Evolutionary conservation across 1,284 basidiomycete genomes (phyloP), one percentile per base, ranked within the genome.

Genomic region (Ganoderma resinaceum): DNA sequence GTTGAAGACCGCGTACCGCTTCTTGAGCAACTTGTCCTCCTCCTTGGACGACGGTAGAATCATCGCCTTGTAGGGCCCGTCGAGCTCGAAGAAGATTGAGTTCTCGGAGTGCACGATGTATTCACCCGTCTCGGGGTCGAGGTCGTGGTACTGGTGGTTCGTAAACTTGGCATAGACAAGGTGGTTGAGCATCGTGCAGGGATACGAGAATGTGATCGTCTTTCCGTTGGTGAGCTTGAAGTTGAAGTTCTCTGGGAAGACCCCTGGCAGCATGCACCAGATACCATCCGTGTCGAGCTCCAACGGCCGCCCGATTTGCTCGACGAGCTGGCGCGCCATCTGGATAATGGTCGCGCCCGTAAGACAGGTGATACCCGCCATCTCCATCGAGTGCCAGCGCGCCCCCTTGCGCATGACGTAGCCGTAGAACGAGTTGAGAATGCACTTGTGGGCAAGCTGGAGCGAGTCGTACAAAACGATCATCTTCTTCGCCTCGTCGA

Each of bases 321-420:
- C 98, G 33, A 99, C 98, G 18, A 98, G 86, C 71, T 97, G 94
- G 46, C 98, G 91, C n/a, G 98, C 98, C 96, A 99, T 97, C 80
- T 99, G 98, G 75, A 99, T 99, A 82, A 99, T 99, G 4, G 91
- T 95, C 7, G 98, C 97, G n/a, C 98, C 98, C 0, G 98, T 99
- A 61, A 99, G 84, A 83, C 98, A 99, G 11, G 98, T 99, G 76
- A 99, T 99, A 26, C 98, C 98, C 0, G 98, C 98, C 98, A 99
- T 99, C 84, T 99, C 98, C 98, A 99, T 99, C 46, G 97, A 99
- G 82, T 99, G 97, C 98, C 98, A 99, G 29, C 98, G 88, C 20
- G 98, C 98, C 67, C 98, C 98, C 80, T 99, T 99, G 46, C 97
- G 92, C 98, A 99, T 99, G 80, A 99, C 98, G 77, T 99, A 99